Evolutionary conservation across 2,329 filamentous ascomycete species (phyloP), one percentile per base, ranked within the genome.

Genomic region (Alternaria sp.): DNA sequence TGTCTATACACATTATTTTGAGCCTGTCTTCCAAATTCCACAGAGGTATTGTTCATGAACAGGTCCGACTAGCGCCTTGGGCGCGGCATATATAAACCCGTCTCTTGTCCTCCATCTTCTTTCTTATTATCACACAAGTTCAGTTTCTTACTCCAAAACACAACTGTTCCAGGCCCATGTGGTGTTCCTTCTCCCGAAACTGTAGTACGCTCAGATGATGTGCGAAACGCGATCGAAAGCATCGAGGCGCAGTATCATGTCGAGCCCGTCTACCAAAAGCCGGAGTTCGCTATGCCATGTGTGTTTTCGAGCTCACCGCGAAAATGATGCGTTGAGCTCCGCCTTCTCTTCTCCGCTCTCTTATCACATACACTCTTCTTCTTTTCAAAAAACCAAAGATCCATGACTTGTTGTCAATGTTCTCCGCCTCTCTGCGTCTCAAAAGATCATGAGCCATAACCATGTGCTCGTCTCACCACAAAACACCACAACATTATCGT

Each of bases 1-100:
- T 14, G 12, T 33, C 3, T 33, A 0, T 0, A 28, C 0, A 4
- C 1, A 28, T 2, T 5, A 15, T 15, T 6, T 37, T 3, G 30
- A 37, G 30, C 14, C 14, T 7, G 33, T 37, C 7, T 37, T 37
- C 33, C 14, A 37, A 8, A 37, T 37, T 8, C 0, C 3, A 8
- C 6, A 8, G 14, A 1, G 6, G 1, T 37, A 0, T 37, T 8
- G 6, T 4, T 37, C 6, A 37, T 37, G 30, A 37, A 9, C 7
- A 9, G 6, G 30, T 15, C 6, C 4, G 30, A 8, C 14, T 15
- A 37, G 30, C 30, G 30, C 30, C 30, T 9, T 37, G 30, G 0
- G 1, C 33, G 33, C 33, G 33, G 33, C 15, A n/a, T n/a, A 18
- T 41, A 41, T 41, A 41, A 41, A 18, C n/a, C 1, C n/a, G 2